Conservation (phyloP, 164 flowering plant species). For the Echeveria elegans region DNA sequence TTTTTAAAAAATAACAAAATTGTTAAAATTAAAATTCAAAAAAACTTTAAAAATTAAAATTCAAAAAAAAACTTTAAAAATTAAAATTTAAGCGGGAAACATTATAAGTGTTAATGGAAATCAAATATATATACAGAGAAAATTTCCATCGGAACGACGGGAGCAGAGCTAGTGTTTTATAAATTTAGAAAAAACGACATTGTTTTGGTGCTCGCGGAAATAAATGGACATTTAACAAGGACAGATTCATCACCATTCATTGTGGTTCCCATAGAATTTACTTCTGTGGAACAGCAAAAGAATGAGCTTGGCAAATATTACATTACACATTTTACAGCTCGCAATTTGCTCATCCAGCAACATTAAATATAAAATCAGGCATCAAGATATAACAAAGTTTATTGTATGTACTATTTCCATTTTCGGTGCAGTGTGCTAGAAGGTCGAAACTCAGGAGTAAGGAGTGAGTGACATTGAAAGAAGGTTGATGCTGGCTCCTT, state of each 20-base stretch:
- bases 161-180: too few relatives aligned
- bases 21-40: too few relatives aligned
- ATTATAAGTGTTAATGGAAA: too few relatives aligned
- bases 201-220: too few relatives aligned
- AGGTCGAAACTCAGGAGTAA: background rate
- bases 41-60: too few relatives aligned
- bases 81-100: too few relatives aligned
- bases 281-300: background rate
- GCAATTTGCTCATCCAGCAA: background rate
- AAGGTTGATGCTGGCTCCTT: background rate
- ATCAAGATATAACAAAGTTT: background rate
- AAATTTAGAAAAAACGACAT: too few relatives aligned
- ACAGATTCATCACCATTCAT: background rate
- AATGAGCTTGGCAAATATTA: background rate
- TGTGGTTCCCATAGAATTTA: background rate
- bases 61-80: too few relatives aligned
- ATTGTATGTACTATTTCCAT: too few relatives aligned
- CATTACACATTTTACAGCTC: background rate
- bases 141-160: too few relatives aligned
- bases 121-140: too few relatives aligned
- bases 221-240: constrained; percentile 11
- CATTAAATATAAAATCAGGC: background rate
- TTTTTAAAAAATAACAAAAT: too few relatives aligned
- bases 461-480: background rate
- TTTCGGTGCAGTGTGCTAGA: background rate